These are phyloP conservation scores for Colletotrichum tabaci DNA, from an alignment of 2,329 filamentous ascomycete species.

Conservation along the genomic window DNA sequence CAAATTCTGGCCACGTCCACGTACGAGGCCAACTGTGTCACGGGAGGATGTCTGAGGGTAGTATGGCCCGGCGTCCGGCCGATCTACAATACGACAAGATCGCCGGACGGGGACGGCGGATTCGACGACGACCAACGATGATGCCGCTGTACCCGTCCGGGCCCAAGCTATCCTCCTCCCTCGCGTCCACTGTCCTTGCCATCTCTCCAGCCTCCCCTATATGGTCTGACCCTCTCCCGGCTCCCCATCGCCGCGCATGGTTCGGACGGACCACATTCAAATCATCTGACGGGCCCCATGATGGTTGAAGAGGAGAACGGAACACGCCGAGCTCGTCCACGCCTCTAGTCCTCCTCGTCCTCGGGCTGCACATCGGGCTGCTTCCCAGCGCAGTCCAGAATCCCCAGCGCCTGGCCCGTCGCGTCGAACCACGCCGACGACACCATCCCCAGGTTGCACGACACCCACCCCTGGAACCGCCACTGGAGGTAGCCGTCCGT, in stretches of 20 bases:
- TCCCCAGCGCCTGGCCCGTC: background rate
- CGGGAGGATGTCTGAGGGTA: too few species aligned
- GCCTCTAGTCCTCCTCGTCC: background rate
- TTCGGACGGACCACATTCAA: too few species aligned
- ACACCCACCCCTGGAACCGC: background rate
- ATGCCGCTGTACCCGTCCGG: background rate
- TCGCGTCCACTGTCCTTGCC: background rate
- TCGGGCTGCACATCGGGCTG: background rate
- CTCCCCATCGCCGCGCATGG: too few species aligned
- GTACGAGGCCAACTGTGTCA: too few species aligned
- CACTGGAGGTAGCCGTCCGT: background rate
- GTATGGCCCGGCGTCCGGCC: background rate
- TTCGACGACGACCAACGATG: too few species aligned
- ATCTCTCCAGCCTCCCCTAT: slow-evolving; percentile 20
- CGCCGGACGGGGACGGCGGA: background rate
- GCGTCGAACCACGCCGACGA: background rate
- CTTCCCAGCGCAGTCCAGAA: background rate
- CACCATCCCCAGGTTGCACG: background rate
- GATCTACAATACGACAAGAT: background rate
- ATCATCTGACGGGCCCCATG: too few species aligned
- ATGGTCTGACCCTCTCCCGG: background rate
- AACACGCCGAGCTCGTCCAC: background rate
- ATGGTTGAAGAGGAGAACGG: too few species aligned
- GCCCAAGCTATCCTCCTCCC: background rate
- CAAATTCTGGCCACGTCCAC: too few species aligned